phyloP scores from a whole-genome alignment of 495 filamentous ascomycete species.

The Penicillium paradoxum region DNA sequence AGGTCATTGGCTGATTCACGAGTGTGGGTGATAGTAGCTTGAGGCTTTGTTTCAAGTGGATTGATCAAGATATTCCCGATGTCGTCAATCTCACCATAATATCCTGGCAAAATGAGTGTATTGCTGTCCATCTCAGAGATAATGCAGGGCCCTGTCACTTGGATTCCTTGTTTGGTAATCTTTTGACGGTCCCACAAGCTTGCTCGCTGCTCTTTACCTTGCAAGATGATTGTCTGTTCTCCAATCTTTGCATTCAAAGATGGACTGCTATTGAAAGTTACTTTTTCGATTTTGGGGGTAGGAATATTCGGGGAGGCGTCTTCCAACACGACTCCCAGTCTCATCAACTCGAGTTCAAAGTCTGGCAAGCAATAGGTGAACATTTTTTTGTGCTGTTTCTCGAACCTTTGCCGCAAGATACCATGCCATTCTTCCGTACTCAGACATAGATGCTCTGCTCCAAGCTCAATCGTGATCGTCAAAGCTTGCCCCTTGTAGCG shows the following conservation, averaged over 20 bases:
- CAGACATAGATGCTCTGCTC: slow-evolving; percentile 22
- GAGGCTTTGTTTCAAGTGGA: slow-evolving; percentile 19
- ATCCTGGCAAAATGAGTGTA: slow-evolving; percentile 45
- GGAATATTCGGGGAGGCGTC: slow-evolving; percentile 38
- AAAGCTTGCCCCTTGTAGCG: slow-evolving; percentile 47
- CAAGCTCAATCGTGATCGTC: slow-evolving; percentile 39
- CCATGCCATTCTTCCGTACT: slow-evolving; percentile 14
- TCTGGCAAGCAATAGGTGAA: slow-evolving; percentile 43
- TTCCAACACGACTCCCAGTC: slow-evolving; percentile 39
- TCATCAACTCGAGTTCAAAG: slow-evolving; percentile 43
- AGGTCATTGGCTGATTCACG: slow-evolving; percentile 26
- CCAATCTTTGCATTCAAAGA: slow-evolving; percentile 26
- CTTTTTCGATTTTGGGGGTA: slow-evolving; percentile 31
- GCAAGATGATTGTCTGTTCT: slow-evolving; percentile 34
- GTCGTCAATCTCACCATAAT: slow-evolving; percentile 36
- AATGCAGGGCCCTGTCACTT: slow-evolving; percentile 41
- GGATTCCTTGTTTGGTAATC: slow-evolving; percentile 33
- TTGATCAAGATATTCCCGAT: slow-evolving; percentile 47
- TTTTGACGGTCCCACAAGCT: slow-evolving; percentile 42
- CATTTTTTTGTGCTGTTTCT: slow-evolving; percentile 40
- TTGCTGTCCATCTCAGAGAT: slow-evolving; percentile 50
- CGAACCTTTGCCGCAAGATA: slow-evolving; percentile 35
- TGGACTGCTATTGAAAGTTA: slow-evolving; percentile 14
- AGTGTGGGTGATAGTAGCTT: slow-evolving; percentile 10
- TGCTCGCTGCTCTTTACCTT: slow-evolving; percentile 35